Base-by-base conservation (phyloP, 1,284 basidiomycete genomes). In the Ganoderma leucocontextum region DNA sequence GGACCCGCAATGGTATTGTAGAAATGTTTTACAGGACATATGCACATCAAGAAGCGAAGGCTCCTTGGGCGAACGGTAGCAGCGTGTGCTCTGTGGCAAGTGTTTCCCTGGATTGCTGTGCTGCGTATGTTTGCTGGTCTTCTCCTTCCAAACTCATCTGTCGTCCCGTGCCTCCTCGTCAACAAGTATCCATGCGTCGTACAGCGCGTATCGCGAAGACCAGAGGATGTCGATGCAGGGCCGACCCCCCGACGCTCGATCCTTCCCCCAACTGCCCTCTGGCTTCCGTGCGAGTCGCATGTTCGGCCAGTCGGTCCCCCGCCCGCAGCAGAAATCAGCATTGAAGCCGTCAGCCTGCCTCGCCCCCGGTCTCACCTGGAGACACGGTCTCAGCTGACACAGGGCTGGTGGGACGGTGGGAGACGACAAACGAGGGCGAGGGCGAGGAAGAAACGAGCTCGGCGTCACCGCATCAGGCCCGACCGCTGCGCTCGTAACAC, bases 1-100 rank as follows among this genome's bases (percentile, higher is more conserved):
- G 55, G 29, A 22, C 55, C 55, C 55, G 35, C 17, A 15, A 58
- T 58, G 19, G 10, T 19, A 5, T n/a, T 38, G 55, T 38, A 38
- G 55, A 58, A 58, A 17, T 38, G 0, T n/a, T 22, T 22, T 58
- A 57, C 39, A 53, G 22, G 64, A 66, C 52, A 57, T n/a, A 39
- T 62, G 65, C 44, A 65, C 47, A 55, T 53, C 38, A 61, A 59
- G 57, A 65, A 59, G 64, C 58, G 36, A 52, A 49, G n/a, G 25
- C 38, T 47, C 64, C 25, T 4, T 17, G 58, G 52, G 39, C 42
- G 64, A 53, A 38, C 64, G 22, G 35, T 53, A 61, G 47, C 47
- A 42, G 58, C 64, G 39, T 65, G 63, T 61, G 36, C 41, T 15
- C 59, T 41, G 33, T 25, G 25, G 52, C 19, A 58, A 25, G 39